phyloP scores from a whole-genome alignment of 495 filamentous ascomycete genomes.

The Podospora bellae-mahoneyi region DNA sequence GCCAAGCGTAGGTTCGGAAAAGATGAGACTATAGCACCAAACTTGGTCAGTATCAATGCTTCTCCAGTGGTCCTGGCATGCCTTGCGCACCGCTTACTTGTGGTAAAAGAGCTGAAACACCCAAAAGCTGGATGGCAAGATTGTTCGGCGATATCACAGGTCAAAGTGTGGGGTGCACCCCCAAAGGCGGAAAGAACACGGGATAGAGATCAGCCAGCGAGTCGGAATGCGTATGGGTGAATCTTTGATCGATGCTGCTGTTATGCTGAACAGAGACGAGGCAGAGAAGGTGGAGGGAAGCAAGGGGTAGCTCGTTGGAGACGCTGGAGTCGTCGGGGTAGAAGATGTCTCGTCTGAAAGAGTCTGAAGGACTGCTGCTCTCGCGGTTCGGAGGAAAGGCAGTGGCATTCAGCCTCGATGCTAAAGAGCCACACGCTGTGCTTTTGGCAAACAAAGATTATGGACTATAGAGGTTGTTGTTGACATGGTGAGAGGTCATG shows the following conservation, averaged over 20 bases:
- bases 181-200: slow-evolving; percentile 3
- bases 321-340: background rate
- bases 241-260: background rate
- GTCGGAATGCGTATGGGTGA: slow-evolving; percentile 20
- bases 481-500: slow-evolving; percentile 9
- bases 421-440: background rate
- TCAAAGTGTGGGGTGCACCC: slow-evolving; percentile 25
- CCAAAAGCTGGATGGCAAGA: slow-evolving; percentile 10
- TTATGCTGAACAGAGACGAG: background rate
- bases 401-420: slow-evolving; percentile 3
- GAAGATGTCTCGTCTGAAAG: slow-evolving; percentile 6
- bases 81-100: slow-evolving; percentile 29
- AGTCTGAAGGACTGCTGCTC: background rate
- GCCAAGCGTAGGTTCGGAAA: slow-evolving; percentile 20
- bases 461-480: background rate
- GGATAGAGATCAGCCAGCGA: slow-evolving; percentile 17
- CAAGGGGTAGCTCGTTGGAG: background rate
- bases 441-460: background rate
- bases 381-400: slow-evolving; percentile 1
- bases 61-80: background rate
- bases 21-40: slow-evolving; percentile 22
- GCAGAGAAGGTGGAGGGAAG: background rate
- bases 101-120: slow-evolving; percentile 27
- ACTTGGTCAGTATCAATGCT: slow-evolving; percentile 36
- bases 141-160: slow-evolving; percentile 23